These are phyloP conservation scores for Pichia pseudocactophila DNA, from an alignment of 805 yeast species.

Conservation along the genomic window DNA sequence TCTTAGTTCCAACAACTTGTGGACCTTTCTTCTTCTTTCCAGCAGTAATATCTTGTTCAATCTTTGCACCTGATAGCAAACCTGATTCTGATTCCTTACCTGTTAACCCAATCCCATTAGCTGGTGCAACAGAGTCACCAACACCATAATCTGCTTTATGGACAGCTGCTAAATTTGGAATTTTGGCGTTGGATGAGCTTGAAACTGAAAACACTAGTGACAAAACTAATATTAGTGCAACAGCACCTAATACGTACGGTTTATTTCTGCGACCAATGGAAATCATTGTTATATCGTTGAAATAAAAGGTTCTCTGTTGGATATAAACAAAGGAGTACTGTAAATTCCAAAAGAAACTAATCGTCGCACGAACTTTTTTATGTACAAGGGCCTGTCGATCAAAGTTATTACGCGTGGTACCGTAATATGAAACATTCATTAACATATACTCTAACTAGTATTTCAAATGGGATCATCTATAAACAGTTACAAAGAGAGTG, in stretches of 20 bases:
- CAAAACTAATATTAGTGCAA: conserved; percentile 4
- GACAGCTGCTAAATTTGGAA: neutral
- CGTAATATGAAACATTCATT: too few species aligned
- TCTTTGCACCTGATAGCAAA: conserved; percentile 12
- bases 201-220: neutral
- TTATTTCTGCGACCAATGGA: conserved; percentile 11
- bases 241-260: conserved; percentile 7
- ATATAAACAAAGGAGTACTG: neutral
- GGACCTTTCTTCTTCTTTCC: conserved; percentile 5
- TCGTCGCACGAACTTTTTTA: too few species aligned
- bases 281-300: conserved; percentile 5
- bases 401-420: too few species aligned
- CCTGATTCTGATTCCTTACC: neutral
- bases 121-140: conserved; percentile 3
- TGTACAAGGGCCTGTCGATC: too few species aligned
- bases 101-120: conserved; percentile 5
- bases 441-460: too few species aligned
- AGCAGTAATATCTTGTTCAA: conserved; percentile 10
- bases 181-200: neutral
- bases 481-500: neutral
- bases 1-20: conserved; percentile 5
- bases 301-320: too few species aligned
- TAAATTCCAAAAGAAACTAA: too few species aligned
- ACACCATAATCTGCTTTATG: conserved; percentile 9
- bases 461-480: too few species aligned